Conservation (phyloP, 495 filamentous ascomycete genomes). For the Penicillium coprophilum region DNA sequence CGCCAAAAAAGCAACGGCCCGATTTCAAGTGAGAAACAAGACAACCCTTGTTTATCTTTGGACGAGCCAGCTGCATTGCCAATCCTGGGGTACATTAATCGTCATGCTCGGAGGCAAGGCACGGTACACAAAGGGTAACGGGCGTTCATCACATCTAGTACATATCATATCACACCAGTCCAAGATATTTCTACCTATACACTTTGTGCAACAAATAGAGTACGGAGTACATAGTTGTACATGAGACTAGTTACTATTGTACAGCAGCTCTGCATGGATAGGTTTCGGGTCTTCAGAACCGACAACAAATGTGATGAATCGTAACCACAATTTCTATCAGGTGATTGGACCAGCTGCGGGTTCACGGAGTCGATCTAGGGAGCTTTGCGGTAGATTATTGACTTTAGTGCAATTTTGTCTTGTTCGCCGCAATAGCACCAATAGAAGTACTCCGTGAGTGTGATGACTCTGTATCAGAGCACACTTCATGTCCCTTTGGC, state of each 20-base stretch:
- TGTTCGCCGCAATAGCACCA: slow-evolving; percentile 8
- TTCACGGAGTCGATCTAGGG: slow-evolving; percentile 4
- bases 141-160: slow-evolving; percentile 1
- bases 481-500: background rate
- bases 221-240: slow-evolving; percentile 1
- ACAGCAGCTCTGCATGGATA: background rate
- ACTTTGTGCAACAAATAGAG: background rate
- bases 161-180: slow-evolving; percentile 6
- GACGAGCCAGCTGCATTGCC: slow-evolving; percentile 13
- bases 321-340: background rate
- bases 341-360: slow-evolving; percentile 11
- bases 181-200: background rate
- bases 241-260: slow-evolving; percentile 6
- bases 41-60: background rate
- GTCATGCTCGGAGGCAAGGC: background rate
- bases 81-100: slow-evolving; percentile 18
- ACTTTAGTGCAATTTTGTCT: background rate
- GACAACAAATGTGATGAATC: slow-evolving; percentile 12
- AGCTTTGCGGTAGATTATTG: background rate
- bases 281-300: slow-evolving; percentile 6
- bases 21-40: background rate
- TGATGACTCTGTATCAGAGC: background rate
- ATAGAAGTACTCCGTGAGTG: background rate
- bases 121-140: background rate
- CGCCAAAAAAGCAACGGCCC: slow-evolving; percentile 3